Conservation (phyloP, 352 stramenopile species). For the Pythium coloratum region DNA sequence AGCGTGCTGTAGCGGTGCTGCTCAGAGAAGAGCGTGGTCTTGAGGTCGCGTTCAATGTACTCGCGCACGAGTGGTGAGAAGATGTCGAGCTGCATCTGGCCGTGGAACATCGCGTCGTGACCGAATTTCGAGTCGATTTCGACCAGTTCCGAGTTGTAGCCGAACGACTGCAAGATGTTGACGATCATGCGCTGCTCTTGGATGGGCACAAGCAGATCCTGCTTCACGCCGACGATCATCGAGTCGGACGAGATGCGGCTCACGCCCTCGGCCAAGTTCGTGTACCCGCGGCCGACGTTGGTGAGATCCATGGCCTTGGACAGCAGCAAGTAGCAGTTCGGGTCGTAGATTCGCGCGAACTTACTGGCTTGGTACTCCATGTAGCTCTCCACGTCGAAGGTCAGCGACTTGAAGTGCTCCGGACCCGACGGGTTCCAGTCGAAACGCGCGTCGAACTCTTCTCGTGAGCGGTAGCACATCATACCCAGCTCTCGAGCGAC, state of each 20-base stretch:
- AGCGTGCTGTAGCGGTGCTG: conserved; percentile 81
- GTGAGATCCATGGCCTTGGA: conserved; percentile 89
- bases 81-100: conserved; percentile 76
- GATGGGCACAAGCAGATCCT: conserved; percentile 85
- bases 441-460: conserved; percentile 86
- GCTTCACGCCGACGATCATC: conserved; percentile 79
- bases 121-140: conserved; percentile 86
- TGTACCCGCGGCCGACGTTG: conserved; percentile 67
- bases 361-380: conserved; percentile 89
- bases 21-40: conserved; percentile 53
- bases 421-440: conserved; percentile 80
- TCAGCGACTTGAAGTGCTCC: conserved; percentile 71
- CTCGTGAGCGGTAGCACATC: conserved; percentile 87
- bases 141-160: conserved; percentile 57
- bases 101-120: conserved; percentile 88
- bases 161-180: conserved; percentile 81
- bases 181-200: conserved; percentile 78
- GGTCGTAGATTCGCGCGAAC: conserved; percentile 82
- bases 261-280: conserved; percentile 72
- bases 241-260: conserved; percentile 66
- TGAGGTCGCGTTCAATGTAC: conserved; percentile 67
- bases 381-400: conserved; percentile 90
- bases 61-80: conserved; percentile 70
- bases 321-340: conserved; percentile 88
- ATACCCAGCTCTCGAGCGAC: conserved; percentile 85